phyloP scores from a whole-genome alignment of 495 filamentous ascomycete genomes.

The Xylaria flabelliformis region DNA sequence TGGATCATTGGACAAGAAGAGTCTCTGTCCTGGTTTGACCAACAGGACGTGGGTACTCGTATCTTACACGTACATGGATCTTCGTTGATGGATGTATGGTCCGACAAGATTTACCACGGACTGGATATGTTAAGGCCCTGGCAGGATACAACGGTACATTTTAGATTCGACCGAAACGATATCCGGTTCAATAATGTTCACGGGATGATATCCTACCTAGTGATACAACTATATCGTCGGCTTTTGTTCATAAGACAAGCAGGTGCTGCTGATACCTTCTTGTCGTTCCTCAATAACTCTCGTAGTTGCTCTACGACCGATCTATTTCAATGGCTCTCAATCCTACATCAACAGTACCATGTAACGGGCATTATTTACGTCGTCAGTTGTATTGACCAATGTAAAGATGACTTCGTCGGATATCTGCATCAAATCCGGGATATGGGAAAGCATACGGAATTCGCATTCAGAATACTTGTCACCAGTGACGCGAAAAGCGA shows the following conservation, averaged over 20 bases:
- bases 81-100: neutral
- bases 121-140: neutral
- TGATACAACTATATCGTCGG: neutral
- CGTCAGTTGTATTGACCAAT: neutral
- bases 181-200: neutral
- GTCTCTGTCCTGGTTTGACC: neutral
- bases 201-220: neutral
- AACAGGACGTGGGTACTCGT: neutral
- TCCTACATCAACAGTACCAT: neutral
- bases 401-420: neutral
- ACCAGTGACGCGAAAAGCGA: neutral
- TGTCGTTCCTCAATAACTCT: neutral
- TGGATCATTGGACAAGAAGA: neutral
- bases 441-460: neutral
- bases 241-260: neutral
- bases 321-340: neutral
- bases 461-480: neutral
- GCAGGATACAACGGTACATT: neutral
- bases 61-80: neutral
- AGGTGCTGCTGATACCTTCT: neutral
- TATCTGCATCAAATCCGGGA: neutral
- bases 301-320: neutral
- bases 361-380: neutral
- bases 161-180: conserved; percentile 5
- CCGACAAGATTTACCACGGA: conserved; percentile 1